Percentiles rank a stretch among this genome's conserved stretches.
phyloP scores from a whole-genome alignment of 164 flowering plant genomes.

The Annona squamosa region DNA sequence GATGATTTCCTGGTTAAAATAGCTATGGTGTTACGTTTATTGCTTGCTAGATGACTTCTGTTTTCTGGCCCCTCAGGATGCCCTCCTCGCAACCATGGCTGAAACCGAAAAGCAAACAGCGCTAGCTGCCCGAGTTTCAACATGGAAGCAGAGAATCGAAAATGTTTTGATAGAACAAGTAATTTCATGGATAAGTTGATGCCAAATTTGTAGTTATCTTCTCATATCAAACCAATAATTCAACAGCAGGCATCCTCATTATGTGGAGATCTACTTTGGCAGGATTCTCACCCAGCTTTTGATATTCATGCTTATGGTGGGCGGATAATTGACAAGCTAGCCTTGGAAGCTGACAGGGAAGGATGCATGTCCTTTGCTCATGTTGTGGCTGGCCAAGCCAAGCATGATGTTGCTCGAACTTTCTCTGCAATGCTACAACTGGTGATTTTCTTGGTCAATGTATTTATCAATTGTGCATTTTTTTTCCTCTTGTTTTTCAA shows the following conservation, averaged over 20 bases:
- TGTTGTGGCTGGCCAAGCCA: conserved; percentile 61
- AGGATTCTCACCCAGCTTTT: conserved; percentile 84
- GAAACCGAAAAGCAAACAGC: conserved; percentile 83
- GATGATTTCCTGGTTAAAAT: no score
- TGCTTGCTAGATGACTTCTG: conserved; percentile 3
- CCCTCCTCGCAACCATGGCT: conserved; percentile 79
- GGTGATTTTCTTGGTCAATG: conserved; percentile 34
- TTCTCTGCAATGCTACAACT: conserved; percentile 90
- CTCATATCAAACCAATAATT: neutral
- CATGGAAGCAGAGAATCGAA: conserved; percentile 98
- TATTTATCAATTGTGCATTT: neutral
- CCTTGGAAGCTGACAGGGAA: conserved; percentile 30
- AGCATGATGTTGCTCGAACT: conserved; percentile 82
- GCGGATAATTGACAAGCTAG: conserved; percentile 53
- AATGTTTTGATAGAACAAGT: conserved; percentile 80
- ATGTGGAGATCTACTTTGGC: conserved; percentile 14
- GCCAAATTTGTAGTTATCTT: neutral
- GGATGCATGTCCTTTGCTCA: conserved; percentile 52
- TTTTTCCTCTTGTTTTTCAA: neutral
- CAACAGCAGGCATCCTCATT: neutral
- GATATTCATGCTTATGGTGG: conserved; percentile 86
- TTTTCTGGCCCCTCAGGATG: conserved; percentile 43
- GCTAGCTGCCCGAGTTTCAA: conserved; percentile 78
- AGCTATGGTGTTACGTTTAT: no score
- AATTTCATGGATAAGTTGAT: conserved; percentile 1